Base-by-base conservation (phyloP, 306 rosid genomes). In the Malus asiatica region DNA sequence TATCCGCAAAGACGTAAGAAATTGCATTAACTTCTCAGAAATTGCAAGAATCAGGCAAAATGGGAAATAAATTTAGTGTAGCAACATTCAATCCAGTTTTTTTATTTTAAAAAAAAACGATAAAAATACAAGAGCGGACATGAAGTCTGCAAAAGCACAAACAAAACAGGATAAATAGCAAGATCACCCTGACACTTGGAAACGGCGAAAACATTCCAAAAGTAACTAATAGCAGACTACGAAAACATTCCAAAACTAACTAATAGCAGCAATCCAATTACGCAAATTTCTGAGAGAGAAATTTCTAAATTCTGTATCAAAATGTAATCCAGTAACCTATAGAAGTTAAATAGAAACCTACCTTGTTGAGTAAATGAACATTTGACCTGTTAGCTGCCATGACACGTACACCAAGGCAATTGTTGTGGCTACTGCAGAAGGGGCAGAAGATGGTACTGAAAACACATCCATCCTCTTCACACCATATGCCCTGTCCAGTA, bases 401-500 rank as follows among this genome's bases (percentile, higher is more conserved):
- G 79, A 90, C 74, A 84, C 86, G 91, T 73, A 90, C 94, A 30
- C 98, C 98, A 66, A 94, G 87, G 77, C 84, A 85, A 73, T 83
- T 88, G 80, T 69, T 60, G 66, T 72, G 45, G 32, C 67, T 81
- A 70, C 65, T 68, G 84, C 98, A 94, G 87, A 89, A 92, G 79
- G 97, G 96, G 77, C 98, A 94, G 79, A 86, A 83, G 67, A 92
- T 71, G 67, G 84, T 55, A 61, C 84, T 84, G 83, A 85, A 92
- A 75, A 94, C 98, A 66, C 95, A 92, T 46, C 98, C 98, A 79
- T 91, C 98, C 80, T 90, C 91, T 70, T 76, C 85, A 78, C 90
- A 86, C 98, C 98, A 94, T 75, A 85, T 81, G 57, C 95, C 90
- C 75, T 79, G 86, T 58, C 85, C 90, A 7, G 73, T 66, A 74